These are phyloP conservation scores for Chimonanthus praecox DNA, from an alignment of 164 flowering plant species.

Conservation along the genomic window DNA sequence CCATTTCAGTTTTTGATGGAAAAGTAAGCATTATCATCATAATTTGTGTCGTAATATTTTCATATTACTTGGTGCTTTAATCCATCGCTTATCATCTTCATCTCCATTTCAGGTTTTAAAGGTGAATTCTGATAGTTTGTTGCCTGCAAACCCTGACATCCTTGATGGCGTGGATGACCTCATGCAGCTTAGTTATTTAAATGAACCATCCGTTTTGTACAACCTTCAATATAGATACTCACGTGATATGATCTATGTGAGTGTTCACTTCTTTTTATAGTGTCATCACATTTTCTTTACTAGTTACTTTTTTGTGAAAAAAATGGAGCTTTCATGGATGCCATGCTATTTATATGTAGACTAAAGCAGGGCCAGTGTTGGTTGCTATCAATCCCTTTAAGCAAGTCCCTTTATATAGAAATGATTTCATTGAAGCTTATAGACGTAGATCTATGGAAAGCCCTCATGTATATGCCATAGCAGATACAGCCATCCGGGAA, in stretches of 20 bases:
- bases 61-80: neutral
- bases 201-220: conserved; percentile 92
- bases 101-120: conserved; percentile 53
- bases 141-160: conserved; percentile 94
- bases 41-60: neutral
- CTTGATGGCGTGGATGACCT: conserved; percentile 99
- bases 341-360: conserved; percentile 32
- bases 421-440: conserved; percentile 80
- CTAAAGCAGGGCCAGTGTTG: conserved; percentile 98
- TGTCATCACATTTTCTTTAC: conserved; percentile 1
- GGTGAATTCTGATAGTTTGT: conserved; percentile 51
- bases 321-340: neutral
- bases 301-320: neutral
- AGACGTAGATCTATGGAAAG: conserved; percentile 59
- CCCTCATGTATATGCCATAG: conserved; percentile 96
- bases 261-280: conserved; percentile 20
- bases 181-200: conserved; percentile 96
- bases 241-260: conserved; percentile 84
- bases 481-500: conserved; percentile 95
- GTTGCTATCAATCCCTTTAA: conserved; percentile 98
- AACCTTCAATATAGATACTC: conserved; percentile 87
- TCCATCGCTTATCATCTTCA: neutral
- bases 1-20: conserved; percentile 67
- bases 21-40: conserved; percentile 43
- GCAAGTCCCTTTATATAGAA: conserved; percentile 81